Conservation (phyloP, 1,139 yeast species). For the Saccharomyces uvarum region DNA sequence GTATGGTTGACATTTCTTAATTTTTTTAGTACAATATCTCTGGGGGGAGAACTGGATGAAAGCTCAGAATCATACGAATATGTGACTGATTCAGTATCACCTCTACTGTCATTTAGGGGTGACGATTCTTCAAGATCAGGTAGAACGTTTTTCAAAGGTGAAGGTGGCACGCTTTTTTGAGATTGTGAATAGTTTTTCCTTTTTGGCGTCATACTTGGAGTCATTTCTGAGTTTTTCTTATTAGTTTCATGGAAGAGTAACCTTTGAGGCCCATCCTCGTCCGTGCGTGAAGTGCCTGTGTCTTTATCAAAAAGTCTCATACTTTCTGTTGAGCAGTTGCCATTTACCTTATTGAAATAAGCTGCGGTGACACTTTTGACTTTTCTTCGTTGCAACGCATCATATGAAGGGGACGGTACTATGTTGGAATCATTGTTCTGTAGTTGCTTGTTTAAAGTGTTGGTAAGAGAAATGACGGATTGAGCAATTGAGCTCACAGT, state of each 20-base stretch:
- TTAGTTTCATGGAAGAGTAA: slow-evolving; percentile 21
- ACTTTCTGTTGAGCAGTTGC: slow-evolving; percentile 1
- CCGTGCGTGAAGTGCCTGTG: slow-evolving; percentile 1
- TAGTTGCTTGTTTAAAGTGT: slow-evolving; percentile 16
- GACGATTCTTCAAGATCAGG: slow-evolving; percentile 8
- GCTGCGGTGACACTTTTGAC: slow-evolving; percentile 19
- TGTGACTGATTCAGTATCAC: background rate
- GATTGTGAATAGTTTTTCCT: background rate
- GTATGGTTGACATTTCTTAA: background rate
- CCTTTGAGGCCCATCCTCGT: slow-evolving; percentile 22
- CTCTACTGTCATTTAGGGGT: background rate
- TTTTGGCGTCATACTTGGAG: background rate
- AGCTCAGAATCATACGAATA: slow-evolving; percentile 8
- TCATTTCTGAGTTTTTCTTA: background rate
- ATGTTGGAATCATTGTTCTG: slow-evolving; percentile 5
- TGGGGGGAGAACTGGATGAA: slow-evolving; percentile 5
- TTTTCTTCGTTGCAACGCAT: slow-evolving; percentile 20
- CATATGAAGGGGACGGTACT: slow-evolving; percentile 19
- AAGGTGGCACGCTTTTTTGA: slow-evolving; percentile 1
- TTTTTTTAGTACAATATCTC: background rate
- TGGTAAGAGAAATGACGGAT: slow-evolving; percentile 29
- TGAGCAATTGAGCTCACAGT: slow-evolving; percentile 31
- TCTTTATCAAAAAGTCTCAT: slow-evolving; percentile 5
- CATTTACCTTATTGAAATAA: slow-evolving; percentile 4
- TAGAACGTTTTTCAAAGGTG: slow-evolving; percentile 13